Conservation (phyloP, 1,139 yeast species). For the Pichia sp. region DNA sequence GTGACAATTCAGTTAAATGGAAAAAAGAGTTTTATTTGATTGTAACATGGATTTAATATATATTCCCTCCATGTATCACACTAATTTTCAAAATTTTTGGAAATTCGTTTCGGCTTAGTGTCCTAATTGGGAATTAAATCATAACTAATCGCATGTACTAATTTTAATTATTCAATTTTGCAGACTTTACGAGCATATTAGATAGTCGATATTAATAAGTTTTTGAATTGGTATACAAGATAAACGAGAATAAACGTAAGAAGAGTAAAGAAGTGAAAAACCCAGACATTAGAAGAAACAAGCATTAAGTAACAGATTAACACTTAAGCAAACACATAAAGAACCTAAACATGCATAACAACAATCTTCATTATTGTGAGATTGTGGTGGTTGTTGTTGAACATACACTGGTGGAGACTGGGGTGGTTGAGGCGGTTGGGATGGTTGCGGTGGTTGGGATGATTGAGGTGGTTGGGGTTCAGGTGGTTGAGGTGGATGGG, state of each 20-base stretch:
- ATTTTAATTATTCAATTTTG: no score
- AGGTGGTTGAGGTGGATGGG: no score
- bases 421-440: no score
- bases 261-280: background rate
- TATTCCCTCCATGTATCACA: no score
- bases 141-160: no score
- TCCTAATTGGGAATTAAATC: background rate
- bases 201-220: no score
- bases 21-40: no score
- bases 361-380: conserved; percentile 6
- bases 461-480: no score
- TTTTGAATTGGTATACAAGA: no score
- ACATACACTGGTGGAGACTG: conserved; percentile 10
- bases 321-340: conserved; percentile 5
- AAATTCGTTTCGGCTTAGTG: background rate
- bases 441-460: no score
- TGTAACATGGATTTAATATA: no score
- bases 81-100: background rate
- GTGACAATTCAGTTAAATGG: background rate
- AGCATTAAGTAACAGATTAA: conserved; percentile 7
- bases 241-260: background rate
- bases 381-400: conserved; percentile 8
- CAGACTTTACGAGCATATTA: no score
- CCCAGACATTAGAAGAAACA: background rate
- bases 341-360: conserved; percentile 1